Conservation (phyloP, 176 grass and related monocot genomes). For the Luzula sylvatica region DNA sequence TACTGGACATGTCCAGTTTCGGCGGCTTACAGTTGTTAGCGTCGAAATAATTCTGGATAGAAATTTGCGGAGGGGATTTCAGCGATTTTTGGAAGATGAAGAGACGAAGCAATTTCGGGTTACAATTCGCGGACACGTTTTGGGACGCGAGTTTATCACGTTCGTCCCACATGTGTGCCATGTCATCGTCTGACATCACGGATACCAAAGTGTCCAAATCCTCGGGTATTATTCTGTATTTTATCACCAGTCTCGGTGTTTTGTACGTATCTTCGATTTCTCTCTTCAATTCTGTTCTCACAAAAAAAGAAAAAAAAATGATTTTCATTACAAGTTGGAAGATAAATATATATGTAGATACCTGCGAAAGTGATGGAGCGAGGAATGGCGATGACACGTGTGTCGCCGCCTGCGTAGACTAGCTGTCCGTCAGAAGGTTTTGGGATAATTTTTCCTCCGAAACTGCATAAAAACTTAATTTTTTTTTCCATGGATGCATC, state of each 20-base stretch:
- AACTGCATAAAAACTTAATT: conserved; percentile 86
- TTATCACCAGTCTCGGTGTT: conserved; percentile 46
- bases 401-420: conserved; percentile 85
- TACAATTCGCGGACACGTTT: conserved; percentile 29
- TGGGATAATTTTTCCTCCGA: conserved; percentile 73
- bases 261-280: conserved; percentile 69
- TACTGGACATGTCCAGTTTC: background rate
- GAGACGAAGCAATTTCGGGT: conserved; percentile 61
- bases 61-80: background rate
- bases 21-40: background rate
- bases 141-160: conserved; percentile 47
- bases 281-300: conserved; percentile 65
- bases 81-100: conserved; percentile 27
- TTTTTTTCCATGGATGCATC: conserved; percentile 3
- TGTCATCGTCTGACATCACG: conserved; percentile 71
- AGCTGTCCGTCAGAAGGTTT: conserved; percentile 64
- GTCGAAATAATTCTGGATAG: background rate
- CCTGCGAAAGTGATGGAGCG: conserved; percentile 65
- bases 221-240: conserved; percentile 60
- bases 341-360: background rate
- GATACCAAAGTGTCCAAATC: conserved; percentile 73
- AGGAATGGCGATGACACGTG: conserved; percentile 61
- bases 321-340: background rate
- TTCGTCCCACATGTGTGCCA: conserved; percentile 72
- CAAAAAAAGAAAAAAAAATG: background rate